A percentile compares a stretch with the other conserved stretches of the same genome.
Conservation (phyloP, 352 stramenopile species). For the Phytopythium helicoides region DNA sequence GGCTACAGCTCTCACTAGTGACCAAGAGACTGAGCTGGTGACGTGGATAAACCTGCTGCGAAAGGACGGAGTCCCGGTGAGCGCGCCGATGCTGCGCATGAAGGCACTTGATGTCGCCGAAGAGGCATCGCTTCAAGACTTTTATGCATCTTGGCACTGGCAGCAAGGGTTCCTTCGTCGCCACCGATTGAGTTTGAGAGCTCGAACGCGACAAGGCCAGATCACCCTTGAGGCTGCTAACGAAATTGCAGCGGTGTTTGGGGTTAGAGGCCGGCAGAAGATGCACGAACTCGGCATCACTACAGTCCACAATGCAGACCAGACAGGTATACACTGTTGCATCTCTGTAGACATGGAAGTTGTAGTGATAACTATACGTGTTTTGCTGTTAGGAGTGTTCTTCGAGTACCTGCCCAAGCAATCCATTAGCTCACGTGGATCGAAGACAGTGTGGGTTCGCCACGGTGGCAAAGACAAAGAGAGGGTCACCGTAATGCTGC, state of each 20-base stretch:
- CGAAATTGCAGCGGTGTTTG: not conserved
- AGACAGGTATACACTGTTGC: constrained; percentile 12
- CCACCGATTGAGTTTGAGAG: constrained; percentile 9
- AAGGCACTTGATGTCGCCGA: not conserved
- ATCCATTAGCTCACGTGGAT: constrained; percentile 5
- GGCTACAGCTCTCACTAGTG: not conserved
- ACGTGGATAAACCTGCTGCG: not conserved
- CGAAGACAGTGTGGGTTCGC: constrained; percentile 16
- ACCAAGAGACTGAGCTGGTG: not conserved
- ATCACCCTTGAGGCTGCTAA: constrained; percentile 6
- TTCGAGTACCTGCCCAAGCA: constrained; percentile 16
- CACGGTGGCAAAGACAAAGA: constrained; percentile 12
- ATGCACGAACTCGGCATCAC: constrained; percentile 8
- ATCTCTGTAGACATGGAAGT: too few species aligned
- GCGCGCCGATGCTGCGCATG: not conserved
- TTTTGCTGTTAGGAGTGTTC: constrained; percentile 8
- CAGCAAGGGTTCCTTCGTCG: constrained; percentile 3
- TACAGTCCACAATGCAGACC: constrained; percentile 11
- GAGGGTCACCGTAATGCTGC: constrained; percentile 4
- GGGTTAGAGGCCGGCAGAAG: not conserved
- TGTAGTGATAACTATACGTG: not conserved
- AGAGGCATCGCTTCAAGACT: not conserved
- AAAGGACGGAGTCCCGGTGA: not conserved
- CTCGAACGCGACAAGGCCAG: constrained; percentile 5
- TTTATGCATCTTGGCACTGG: constrained; percentile 7